These are phyloP conservation scores for Chlorella vulgaris DNA, from an alignment of 139 green algal genomes.

Conservation along the genomic window DNA sequence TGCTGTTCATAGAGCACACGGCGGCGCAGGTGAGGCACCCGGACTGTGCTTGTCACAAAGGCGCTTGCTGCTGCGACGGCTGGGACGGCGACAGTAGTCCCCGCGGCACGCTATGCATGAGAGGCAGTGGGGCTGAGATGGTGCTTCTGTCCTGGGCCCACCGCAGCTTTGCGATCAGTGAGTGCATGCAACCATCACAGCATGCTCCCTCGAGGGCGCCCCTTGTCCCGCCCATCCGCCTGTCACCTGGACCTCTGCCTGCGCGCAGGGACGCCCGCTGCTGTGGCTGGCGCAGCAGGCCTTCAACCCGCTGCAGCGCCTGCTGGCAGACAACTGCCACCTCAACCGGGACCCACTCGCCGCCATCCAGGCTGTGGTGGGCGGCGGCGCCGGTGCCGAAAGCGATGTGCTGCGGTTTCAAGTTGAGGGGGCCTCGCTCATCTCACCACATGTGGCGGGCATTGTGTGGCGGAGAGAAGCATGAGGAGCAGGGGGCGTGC, in stretches of 20 bases:
- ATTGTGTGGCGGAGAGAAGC: neutral
- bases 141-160: no score
- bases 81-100: no score
- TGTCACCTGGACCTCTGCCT: neutral
- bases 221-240: no score
- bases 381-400: neutral
- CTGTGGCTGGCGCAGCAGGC: constrained; percentile 56
- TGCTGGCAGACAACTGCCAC: constrained; percentile 72
- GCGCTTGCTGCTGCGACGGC: no score
- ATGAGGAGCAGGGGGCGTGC: no score
- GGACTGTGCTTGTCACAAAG: no score
- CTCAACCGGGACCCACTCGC: constrained; percentile 61
- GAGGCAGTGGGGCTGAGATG: no score
- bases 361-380: constrained; percentile 29
- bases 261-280: constrained; percentile 4
- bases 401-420: neutral
- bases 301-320: constrained; percentile 67
- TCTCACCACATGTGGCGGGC: constrained; percentile 22
- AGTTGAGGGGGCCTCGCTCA: constrained; percentile 1
- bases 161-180: no score
- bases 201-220: no score
- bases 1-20: constrained; percentile 76
- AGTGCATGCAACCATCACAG: no score
- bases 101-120: no score
- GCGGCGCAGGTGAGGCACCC: neutral